A percentile compares a stretch with the other conserved stretches of the same genome.
These are phyloP conservation scores for Nicotiana knightiana DNA, from an alignment of 257 asterid genomes.

Conservation along the genomic window DNA sequence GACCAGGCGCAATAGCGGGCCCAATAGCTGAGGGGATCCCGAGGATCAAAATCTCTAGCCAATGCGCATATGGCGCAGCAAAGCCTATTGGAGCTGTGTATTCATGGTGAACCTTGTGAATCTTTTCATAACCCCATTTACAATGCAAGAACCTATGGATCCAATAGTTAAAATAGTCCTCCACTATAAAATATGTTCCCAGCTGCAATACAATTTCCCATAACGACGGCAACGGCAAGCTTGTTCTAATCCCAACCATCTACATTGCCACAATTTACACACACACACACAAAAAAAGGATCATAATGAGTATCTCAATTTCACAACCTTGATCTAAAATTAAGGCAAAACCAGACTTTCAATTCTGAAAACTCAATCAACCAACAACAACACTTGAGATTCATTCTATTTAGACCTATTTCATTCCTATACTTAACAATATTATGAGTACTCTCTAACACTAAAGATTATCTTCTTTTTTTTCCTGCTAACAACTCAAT, in stretches of 20 bases:
- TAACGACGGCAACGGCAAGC: constrained; percentile 87
- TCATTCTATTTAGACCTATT: not conserved
- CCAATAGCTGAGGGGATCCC: constrained; percentile 96
- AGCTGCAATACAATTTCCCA: constrained; percentile 71
- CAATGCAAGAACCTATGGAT: constrained; percentile 83
- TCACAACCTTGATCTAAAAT: not conserved
- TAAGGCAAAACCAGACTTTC: not conserved
- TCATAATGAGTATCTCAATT: constrained; percentile 1
- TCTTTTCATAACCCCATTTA: constrained; percentile 96
- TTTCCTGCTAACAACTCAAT: not conserved
- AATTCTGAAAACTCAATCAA: not conserved
- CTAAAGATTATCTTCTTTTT: not conserved
- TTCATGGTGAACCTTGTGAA: constrained; percentile 95
- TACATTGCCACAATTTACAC: constrained; percentile 14
- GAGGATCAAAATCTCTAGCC: constrained; percentile 94
- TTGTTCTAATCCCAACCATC: constrained; percentile 80
- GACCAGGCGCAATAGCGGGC: constrained; percentile 90
- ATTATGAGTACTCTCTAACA: not conserved
- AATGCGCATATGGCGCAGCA: constrained; percentile 97
- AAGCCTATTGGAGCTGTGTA: constrained; percentile 91
- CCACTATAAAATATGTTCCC: constrained; percentile 71
- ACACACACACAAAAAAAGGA: not conserved
- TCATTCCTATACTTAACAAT: not conserved
- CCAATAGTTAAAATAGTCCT: constrained; percentile 95
- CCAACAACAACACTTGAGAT: not conserved